Conservation (phyloP, 1,139 yeast species). For the Wickerhamomyces sp. region DNA sequence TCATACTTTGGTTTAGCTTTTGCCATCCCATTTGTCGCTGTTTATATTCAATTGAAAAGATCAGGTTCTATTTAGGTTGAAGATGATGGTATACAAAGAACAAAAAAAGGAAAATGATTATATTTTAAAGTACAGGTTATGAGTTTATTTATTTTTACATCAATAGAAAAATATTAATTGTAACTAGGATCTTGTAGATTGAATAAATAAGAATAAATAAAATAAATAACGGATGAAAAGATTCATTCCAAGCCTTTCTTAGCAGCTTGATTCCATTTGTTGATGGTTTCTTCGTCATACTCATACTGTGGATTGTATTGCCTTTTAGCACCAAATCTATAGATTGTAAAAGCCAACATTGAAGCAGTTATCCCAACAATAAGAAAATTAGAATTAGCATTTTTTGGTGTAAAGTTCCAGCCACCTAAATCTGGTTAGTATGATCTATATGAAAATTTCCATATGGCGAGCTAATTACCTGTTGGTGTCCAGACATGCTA, state of each 20-base stretch:
- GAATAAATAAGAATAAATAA: slow-evolving; percentile 2
- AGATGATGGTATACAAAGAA: slow-evolving; percentile 1
- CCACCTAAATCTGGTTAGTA: slow-evolving; percentile 21
- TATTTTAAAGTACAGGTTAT: not conserved
- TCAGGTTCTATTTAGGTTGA: slow-evolving; percentile 48
- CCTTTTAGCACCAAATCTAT: slow-evolving; percentile 11
- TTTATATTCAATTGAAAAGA: slow-evolving; percentile 70
- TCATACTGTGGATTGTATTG: slow-evolving; percentile 16
- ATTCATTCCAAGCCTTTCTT: slow-evolving; percentile 10
- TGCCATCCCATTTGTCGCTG: slow-evolving; percentile 63
- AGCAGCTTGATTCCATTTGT: slow-evolving; percentile 21
- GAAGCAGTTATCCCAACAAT: slow-evolving; percentile 12
- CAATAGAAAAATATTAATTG: no score
- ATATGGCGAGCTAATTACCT: slow-evolving; percentile 10
- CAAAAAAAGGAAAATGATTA: not conserved
- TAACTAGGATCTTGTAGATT: not conserved
- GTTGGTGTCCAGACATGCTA: slow-evolving; percentile 24
- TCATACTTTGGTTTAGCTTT: slow-evolving; percentile 65
- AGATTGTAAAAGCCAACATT: slow-evolving; percentile 13
- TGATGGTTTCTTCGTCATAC: slow-evolving; percentile 15
- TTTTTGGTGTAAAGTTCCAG: slow-evolving; percentile 23
- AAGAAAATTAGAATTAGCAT: slow-evolving; percentile 16
- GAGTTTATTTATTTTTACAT: not conserved
- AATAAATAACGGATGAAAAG: no score
- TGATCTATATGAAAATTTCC: no score